Base-by-base conservation (phyloP, 2,329 filamentous ascomycete species). In the Orbilia blumenaviensis region DNA sequence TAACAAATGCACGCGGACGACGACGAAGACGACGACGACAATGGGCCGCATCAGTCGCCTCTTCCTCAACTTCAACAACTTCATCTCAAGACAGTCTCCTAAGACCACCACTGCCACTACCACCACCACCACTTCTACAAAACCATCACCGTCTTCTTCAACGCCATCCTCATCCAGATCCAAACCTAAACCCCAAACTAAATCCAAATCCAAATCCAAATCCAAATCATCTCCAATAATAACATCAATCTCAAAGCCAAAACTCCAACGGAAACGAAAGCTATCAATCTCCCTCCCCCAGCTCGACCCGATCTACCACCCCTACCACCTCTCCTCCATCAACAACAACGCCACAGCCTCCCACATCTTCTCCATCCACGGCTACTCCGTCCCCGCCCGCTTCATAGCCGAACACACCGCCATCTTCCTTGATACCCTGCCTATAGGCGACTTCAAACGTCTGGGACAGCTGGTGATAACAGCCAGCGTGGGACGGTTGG, bases 381-480 rank as follows among this genome's bases (percentile, higher is more conserved):
- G 67, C 14, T 72, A 72, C n/a, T 25, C 21, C 32, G 41, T 66
- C 38, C 67, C 67, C 12, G 48, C 42, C 21, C 46, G 32, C 14
- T 66, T 64, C 50, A 42, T 71, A 23, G 7, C 56, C n/a, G 56
- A 36, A 61, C 44, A 50, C 23, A 63, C 16, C 12, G 56, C 66
- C 9, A 10, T 61, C 23, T 72, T 72, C 67, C 58, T 72, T 4
- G 60, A 72, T 41, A 42, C 58, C 48, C 41, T 72, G 16, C 50
- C 67, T 29, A 72, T 72, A 29, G 60, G 67, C 27, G 67, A 72
- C 10, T 72, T 72, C 21, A 56, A 64, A 14, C 56, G 66, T 18
- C 34, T 71, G 23, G 66, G 66, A 1, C 56, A 63, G 6, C n/a
- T 71, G 16, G 32, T 71, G 9, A 56, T 71, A 16, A 56, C 34